These are phyloP conservation scores for Fusarium sp. DNA, from an alignment of 2,329 filamentous ascomycete species.

Conservation along the genomic window DNA sequence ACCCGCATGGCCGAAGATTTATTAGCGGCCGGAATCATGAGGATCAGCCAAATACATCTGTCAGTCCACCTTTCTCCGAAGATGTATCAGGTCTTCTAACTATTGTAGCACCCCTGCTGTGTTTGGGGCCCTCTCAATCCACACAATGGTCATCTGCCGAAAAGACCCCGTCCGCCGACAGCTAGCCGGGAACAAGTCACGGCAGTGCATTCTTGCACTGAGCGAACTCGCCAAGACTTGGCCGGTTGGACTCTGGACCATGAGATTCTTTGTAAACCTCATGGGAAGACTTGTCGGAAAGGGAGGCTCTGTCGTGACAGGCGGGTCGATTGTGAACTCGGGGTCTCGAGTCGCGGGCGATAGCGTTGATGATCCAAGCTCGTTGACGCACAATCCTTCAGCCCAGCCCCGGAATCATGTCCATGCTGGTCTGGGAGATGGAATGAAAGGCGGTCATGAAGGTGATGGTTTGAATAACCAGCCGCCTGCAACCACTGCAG, in stretches of 20 bases:
- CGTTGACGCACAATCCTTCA: accelerated
- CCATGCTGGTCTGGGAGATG: neutral
- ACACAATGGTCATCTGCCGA: conserved; percentile 38
- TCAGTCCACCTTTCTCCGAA: neutral
- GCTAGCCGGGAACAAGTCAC: conserved; percentile 41
- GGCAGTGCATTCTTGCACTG: conserved; percentile 42
- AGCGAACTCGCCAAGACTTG: conserved; percentile 36
- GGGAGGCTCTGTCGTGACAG: conserved; percentile 7
- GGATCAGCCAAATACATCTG: conserved; percentile 36
- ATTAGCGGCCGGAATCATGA: conserved; percentile 19
- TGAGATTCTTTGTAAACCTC: conserved; percentile 38
- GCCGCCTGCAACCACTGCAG: neutral
- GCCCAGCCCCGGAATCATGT: neutral
- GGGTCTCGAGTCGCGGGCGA: conserved; percentile 19
- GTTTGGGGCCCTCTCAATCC: conserved; percentile 40
- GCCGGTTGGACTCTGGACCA: conserved; percentile 42
- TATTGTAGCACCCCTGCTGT: conserved; percentile 19
- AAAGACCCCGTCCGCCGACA: conserved; percentile 34
- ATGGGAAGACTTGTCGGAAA: conserved; percentile 33
- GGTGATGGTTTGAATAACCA: neutral
- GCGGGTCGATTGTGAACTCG: conserved; percentile 28
- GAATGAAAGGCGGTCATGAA: neutral
- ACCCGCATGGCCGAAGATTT: conserved; percentile 39
- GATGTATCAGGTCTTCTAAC: neutral
- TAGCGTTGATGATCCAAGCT: neutral